Evolutionary conservation across 805 yeast genomes (phyloP), one percentile per base, ranked within the genome.

Genomic region (Kockiozyma suomiensis): DNA sequence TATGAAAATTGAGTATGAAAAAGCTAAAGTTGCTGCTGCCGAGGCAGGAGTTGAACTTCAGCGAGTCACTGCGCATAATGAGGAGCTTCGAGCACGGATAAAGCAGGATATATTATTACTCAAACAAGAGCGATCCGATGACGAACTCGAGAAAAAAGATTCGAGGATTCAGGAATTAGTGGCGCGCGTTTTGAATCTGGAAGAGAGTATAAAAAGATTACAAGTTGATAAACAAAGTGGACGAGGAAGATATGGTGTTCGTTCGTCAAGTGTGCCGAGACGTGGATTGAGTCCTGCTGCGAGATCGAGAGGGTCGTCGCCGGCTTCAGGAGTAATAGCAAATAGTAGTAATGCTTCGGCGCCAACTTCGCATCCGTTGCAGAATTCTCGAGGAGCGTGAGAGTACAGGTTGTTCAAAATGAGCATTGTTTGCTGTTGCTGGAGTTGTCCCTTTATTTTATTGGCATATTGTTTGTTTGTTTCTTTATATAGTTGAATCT

Each of bases 1-100:
- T 72, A 86, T 69, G 72, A 68, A 67, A 26, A 61, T 49, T 17
- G 72, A 68, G 51, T 69, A 59, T 53, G 70, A 72, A 49, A 62
- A 67, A 50, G 73, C 75, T 1, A 61, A 71, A 0, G 60, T 64
- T 2, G 70, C 74, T 2, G 71, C 74, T 2, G 68, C 68, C 0
- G 72, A 70, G 38, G 70, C 73, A 1, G 59, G 59, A 23, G 56
- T 59, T 0, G 75, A 75, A 54, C 65, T 77, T 15, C 63, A 64
- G 10, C 69, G 66, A 1, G 66, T 72, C 15, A 64, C 70, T 38
- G 52, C 55, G 5, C 73, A 69, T 50, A 62, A 59, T 28, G 62
- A 47, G 37, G 64, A 51, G 21, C 62, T 70, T 7, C 54, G 51
- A 52, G 47, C 64, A 48, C 59, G 66, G 53, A 54, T 70, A 2